Percentiles rank a stretch among this genome's conserved stretches.
Evolutionary conservation across 2,329 filamentous ascomycete genomes (phyloP).

Genomic region (Pseudogymnoascus sp.): DNA sequence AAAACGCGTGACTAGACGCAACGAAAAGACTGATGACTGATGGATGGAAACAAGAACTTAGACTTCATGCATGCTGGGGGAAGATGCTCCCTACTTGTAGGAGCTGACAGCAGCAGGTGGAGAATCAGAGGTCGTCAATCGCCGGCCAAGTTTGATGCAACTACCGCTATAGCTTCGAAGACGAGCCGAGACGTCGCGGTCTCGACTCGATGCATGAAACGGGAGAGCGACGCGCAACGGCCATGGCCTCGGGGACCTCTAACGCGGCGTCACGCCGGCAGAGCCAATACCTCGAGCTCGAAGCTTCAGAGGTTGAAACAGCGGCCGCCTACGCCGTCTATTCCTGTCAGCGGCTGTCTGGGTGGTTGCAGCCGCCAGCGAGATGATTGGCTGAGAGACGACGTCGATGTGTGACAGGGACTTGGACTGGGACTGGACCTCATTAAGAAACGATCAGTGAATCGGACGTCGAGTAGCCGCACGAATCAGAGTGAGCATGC

Average conservation of each 20-base stretch:
- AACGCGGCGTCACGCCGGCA: not conserved
- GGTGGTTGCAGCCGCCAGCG: not conserved
- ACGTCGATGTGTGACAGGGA: not conserved
- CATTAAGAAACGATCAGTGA: slow-evolving; percentile 1
- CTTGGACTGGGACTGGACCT: not conserved
- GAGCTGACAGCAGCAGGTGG: not conserved
- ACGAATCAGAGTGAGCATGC: not conserved
- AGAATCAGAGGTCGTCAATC: slow-evolving; percentile 2
- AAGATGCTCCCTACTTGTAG: slow-evolving; percentile 8
- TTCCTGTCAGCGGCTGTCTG: slow-evolving; percentile 4
- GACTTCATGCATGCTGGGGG: not conserved
- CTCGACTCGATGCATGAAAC: not conserved
- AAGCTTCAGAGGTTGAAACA: not conserved
- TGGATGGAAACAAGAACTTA: not conserved
- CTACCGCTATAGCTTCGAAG: not conserved
- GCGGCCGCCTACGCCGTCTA: not conserved
- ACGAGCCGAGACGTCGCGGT: not conserved
- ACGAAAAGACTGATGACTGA: not conserved
- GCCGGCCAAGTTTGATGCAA: not conserved
- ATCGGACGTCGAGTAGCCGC: not conserved
- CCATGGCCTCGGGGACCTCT: not conserved
- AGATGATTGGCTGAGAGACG: not conserved
- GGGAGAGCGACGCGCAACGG: not conserved
- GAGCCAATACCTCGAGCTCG: not conserved
- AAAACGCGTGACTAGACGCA: slow-evolving; percentile 1